Base-by-base conservation (phyloP, 306 rosid species). In the Fragaria vesca region DNA sequence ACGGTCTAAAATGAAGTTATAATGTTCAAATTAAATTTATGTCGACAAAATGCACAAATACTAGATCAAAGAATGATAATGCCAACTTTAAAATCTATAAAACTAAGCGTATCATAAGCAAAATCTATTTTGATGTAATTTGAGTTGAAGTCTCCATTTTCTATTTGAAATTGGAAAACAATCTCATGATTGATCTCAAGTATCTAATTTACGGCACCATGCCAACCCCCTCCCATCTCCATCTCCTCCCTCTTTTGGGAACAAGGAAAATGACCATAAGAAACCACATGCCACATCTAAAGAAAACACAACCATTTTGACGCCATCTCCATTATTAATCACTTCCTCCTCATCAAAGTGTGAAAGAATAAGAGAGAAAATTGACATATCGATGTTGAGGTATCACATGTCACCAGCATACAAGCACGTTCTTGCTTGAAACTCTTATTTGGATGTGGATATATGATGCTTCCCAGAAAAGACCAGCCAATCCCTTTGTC, bases 341-440 rank as follows among this genome's bases (percentile, higher is more conserved):
- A 1, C 16, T 40, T 54, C 40, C 52, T 3, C 77, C 52, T 3
- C 77, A 54, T 57, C 26, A 58, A 57, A 42, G 17, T 18, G 42
- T 20, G 66, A 38, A 36, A 8, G 28, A 55, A n/a, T n/a, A 52
- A 42, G 2, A 26, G 12, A 54, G 36, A 12, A 52, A 52, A 73
- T 28, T 24, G 66, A 40, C 17, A 73, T 13, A 73, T 6, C 24
- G 24, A 57, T 24, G 30, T 36, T 46, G 46, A 57, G 54, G 54
- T 20, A 16, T 67, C 71, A 67, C 71, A 24, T 36, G 32, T 42
- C 63, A 79, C 68, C 74, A 65, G 18, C 43, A 12, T 21, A 17
- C 24, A 52, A 16, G 46, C 8, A 17, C 74, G 18, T 79, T 73
- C 60, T 54, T 54, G 26, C 50, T 63, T 42, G 20, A 36, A 54